These are phyloP conservation scores for Fraxinus nigra DNA, from an alignment of 305 asterid species.

Conservation along the genomic window DNA sequence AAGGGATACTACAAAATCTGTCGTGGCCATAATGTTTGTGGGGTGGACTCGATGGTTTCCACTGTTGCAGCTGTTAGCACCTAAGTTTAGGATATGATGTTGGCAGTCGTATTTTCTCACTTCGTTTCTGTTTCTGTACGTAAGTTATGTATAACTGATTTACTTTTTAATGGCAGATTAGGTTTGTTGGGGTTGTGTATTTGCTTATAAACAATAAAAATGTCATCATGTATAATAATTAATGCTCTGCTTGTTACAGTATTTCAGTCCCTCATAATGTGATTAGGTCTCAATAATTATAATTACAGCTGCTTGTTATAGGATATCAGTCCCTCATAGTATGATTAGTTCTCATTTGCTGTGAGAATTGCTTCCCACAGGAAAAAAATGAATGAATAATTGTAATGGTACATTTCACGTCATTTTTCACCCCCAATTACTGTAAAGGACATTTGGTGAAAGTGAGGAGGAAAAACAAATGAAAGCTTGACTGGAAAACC, in stretches of 20 bases:
- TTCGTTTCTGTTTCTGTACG: conserved; percentile 39
- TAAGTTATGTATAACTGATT: conserved; percentile 23
- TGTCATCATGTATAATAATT: neutral
- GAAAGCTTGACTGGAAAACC: neutral
- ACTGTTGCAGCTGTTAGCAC: conserved; percentile 74
- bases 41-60: conserved; percentile 93
- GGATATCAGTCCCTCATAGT: neutral
- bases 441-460: neutral
- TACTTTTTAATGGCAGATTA: conserved; percentile 3
- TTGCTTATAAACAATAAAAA: neutral
- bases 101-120: conserved; percentile 10
- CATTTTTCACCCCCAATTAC: neutral
- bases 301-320: neutral
- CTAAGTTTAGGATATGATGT: conserved; percentile 13
- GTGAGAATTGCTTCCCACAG: neutral
- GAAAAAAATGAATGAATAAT: neutral
- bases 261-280: neutral
- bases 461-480: neutral
- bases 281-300: neutral
- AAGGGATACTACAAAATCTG: conserved; percentile 80
- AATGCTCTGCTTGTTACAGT: neutral
- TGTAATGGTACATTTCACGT: neutral
- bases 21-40: conserved; percentile 67
- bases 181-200: neutral
- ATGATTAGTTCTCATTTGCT: neutral